A percentile compares a stretch with the other conserved stretches of the same genome.
Evolutionary conservation across 305 asterid species (phyloP).

Genomic region (Solanum hybrid): DNA sequence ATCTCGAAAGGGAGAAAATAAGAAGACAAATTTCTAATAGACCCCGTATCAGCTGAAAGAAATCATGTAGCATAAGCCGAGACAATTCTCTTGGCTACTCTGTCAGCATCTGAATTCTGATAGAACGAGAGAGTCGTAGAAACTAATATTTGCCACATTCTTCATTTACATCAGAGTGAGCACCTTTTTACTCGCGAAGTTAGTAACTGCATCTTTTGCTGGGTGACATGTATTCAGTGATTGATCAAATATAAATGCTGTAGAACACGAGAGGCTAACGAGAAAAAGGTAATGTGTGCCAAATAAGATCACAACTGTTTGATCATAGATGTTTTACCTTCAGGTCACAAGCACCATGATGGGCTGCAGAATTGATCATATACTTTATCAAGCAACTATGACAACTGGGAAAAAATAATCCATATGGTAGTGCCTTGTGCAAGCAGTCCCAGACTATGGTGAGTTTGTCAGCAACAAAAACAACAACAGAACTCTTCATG

Average conservation of each 20-base stretch:
- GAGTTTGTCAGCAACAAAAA: background rate
- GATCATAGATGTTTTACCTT: background rate
- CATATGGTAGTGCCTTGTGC: background rate
- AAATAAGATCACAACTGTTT: background rate
- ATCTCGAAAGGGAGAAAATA: background rate
- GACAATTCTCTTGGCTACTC: background rate
- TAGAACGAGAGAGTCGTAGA: background rate
- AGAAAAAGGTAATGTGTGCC: background rate
- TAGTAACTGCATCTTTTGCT: background rate
- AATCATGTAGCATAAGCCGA: background rate
- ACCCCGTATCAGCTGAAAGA: background rate
- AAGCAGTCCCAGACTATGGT: background rate
- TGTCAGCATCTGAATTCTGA: background rate
- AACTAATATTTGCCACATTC: background rate
- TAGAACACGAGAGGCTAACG: background rate
- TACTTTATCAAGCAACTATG: too few species aligned
- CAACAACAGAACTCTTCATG: background rate
- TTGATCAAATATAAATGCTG: background rate
- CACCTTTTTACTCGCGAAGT: background rate
- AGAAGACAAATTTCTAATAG: background rate
- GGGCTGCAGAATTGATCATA: background rate
- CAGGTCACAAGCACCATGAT: background rate
- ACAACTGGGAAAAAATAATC: background rate
- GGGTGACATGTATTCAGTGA: background rate
- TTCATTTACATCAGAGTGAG: background rate